phyloP scores from a whole-genome alignment of 202 grass and related monocot genomes.

The Brachypodium distachyon region DNA sequence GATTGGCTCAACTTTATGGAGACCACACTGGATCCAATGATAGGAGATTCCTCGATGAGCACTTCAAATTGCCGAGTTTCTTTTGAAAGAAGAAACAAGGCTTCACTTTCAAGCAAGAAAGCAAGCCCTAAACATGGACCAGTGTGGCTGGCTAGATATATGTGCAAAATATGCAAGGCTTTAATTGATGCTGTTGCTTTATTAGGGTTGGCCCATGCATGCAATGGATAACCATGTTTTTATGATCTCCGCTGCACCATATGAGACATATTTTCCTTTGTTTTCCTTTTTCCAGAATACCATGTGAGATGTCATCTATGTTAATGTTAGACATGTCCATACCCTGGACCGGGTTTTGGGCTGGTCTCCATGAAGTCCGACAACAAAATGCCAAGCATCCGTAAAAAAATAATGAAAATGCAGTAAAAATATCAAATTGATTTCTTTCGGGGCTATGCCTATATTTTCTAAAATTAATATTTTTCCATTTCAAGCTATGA shows the following conservation, averaged over 20 bases:
- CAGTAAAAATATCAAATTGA: too few species aligned
- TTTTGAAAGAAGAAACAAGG: not conserved
- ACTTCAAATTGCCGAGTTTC: not conserved
- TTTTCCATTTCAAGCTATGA: too few species aligned
- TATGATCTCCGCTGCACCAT: not conserved
- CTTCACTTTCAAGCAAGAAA: conserved; percentile 4
- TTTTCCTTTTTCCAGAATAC: too few species aligned
- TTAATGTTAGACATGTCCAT: too few species aligned
- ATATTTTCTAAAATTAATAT: too few species aligned
- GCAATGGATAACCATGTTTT: not conserved
- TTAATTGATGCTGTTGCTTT: not conserved
- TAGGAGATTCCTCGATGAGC: not conserved
- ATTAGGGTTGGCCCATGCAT: not conserved
- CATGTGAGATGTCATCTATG: too few species aligned
- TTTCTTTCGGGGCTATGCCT: too few species aligned
- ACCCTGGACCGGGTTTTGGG: too few species aligned
- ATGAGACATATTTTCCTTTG: too few species aligned
- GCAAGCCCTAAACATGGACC: not conserved
- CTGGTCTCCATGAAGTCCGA: too few species aligned
- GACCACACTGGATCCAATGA: not conserved
- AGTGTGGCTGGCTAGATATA: not conserved
- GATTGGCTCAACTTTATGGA: not conserved
- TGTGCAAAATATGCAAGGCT: not conserved
- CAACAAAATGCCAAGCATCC: too few species aligned
- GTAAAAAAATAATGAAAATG: too few species aligned